Base-by-base conservation (phyloP, 495 filamentous ascomycete species). In the Neurospora sp. region DNA sequence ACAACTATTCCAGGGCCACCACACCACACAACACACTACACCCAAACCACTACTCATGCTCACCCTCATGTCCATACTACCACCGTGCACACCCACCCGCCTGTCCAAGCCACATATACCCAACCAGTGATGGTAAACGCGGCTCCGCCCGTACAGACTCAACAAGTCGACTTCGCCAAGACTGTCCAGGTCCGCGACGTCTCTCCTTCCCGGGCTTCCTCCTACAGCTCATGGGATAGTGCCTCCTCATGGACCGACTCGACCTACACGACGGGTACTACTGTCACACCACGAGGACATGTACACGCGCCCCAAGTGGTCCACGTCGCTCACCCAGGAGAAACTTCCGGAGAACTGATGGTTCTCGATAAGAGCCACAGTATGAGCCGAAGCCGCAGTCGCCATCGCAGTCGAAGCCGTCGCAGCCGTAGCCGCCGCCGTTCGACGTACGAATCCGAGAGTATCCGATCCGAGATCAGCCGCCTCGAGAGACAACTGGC, bases 391-490 rank as follows among this genome's bases (percentile, higher is more conserved):
- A 66, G 54, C 14, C 54, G 54, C 12, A 66, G 54, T 37, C 54
- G 27, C 23, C 54, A 72, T 84, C 0, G 75, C 78, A 74, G 72
- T 70, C 40, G 40, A 5, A 84, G 86, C 31, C 71, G 72, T 35
- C 77, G 74, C 12, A 74, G 77, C 42, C 77, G 77, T 37, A 76
- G 75, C 66, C 77, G 78, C 40, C 77, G 77, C 44, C 40, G 70
- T 35, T 71, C 74, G 35, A 35, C 35, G 73, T 42, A 46, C 41
- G 77, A 79, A 1, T 14, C 72, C 6, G 83, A 80, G 77, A 84
- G 73, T 46, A 78, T 77, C 72, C 82, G 82, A 1, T 82, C 84
- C 39, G 84, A 86, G 69, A 84, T 84, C 46, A 79, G 80, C 39
- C 80, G 82, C 48, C 76, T 85, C 62, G 84, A 78, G 69, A 72